A percentile compares a stretch with the other conserved stretches of the same genome.
Evolutionary conservation across 106 monocot species (phyloP).

Genomic region (Xerophyta viscosa): DNA sequence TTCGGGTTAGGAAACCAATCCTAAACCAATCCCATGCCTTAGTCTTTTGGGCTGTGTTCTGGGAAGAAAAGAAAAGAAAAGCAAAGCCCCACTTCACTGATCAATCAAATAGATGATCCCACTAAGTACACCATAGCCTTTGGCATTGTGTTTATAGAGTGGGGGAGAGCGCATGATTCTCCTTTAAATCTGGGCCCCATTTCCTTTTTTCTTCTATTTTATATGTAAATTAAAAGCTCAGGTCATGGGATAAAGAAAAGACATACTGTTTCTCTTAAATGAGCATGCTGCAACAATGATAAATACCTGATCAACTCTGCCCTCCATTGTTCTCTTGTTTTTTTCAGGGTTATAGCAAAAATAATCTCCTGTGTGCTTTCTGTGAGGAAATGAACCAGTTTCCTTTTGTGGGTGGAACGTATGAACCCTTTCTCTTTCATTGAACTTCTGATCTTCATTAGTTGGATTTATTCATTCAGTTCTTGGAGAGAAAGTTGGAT

Average conservation of each 20-base stretch:
- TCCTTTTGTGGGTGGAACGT: conserved; percentile 10
- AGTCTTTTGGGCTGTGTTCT: not conserved
- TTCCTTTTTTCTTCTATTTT: conserved; percentile 15
- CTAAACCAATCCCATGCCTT: too few relatives aligned
- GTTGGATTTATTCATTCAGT: conserved; percentile 5
- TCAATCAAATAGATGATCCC: conserved; percentile 25
- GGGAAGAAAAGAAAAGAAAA: too few relatives aligned
- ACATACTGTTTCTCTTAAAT: too few relatives aligned
- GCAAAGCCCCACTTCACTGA: conserved; percentile 15
- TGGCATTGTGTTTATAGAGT: conserved; percentile 23
- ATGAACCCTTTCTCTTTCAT: not conserved
- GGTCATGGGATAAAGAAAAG: too few relatives aligned
- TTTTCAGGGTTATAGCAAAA: conserved; percentile 22
- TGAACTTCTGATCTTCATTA: conserved; percentile 9
- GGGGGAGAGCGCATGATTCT: conserved; percentile 15
- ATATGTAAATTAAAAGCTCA: too few relatives aligned
- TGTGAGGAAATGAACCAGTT: conserved; percentile 10
- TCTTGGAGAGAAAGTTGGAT: not conserved
- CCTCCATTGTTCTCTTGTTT: conserved; percentile 46
- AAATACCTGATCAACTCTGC: conserved; percentile 45
- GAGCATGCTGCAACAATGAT: conserved; percentile 25
- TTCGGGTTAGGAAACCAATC: too few relatives aligned
- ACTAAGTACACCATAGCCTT: conserved; percentile 13
- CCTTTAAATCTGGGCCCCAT: conserved; percentile 37
- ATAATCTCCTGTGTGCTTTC: too few relatives aligned